Evolutionary conservation across 371 early-diverging fungal species (phyloP), one percentile per base, ranked within the genome.

Genomic region (Mortierella sp.): DNA sequence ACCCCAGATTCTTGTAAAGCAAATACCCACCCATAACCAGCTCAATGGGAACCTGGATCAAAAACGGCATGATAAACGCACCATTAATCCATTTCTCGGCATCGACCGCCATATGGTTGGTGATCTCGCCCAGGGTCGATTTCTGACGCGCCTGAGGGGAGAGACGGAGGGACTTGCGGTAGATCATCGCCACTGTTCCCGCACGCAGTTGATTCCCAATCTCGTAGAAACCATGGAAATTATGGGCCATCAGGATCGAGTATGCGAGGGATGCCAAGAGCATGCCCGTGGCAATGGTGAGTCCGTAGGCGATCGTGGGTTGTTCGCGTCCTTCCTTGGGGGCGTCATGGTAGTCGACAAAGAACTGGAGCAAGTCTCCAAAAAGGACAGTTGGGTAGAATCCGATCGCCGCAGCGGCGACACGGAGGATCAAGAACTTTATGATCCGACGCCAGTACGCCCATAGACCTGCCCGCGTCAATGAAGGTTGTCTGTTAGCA

Each of bases 11-110:
- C 27, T 92, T 88, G 82, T 96, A 96, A 44, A 99, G 90, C 75
- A 98, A 92, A 60, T 86, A 83, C 35, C 97, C 88, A 10, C 95
- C 93, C 72, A 97, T 76, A 0, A 90, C 71, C 54, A 97, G 94
- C 88, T 98, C 97, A 72, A 97, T 91, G 11, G 98, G 97, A 18
- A 95, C 94, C 70, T 95, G 93, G 95, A 96, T 93, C 12, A 94
- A 49, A 76, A 84, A 55, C 79, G 83, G 78, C 82, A 90, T 3
- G 21, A 78, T 18, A 27, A 73, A 73, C 1, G 72, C 6, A 4
- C 94, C 81, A 56, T 91, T 92, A 78, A 92, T 91, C 76, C 95
- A 83, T 71, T 91, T 83, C 78, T 95, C 93, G 10, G 97, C 95
- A 88, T 98, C 98, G 4, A 96, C 96, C 70, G 94, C 93, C 97